These are phyloP conservation scores for Vanrija pseudolonga DNA, from an alignment of 1,284 basidiomycete genomes.

Conservation along the genomic window DNA sequence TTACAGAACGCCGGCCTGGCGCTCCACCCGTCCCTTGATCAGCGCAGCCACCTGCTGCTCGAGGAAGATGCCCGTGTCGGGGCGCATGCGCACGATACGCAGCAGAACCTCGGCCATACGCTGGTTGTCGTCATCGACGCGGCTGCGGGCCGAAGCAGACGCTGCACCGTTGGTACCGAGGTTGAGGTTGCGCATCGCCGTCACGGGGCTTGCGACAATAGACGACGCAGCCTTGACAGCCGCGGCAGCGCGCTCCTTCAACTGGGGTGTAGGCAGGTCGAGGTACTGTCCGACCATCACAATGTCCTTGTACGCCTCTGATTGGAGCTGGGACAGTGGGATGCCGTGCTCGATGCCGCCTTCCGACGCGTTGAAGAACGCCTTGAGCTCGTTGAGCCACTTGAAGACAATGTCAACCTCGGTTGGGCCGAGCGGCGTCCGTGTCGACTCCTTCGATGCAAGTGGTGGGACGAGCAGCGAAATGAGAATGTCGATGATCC, in stretches of 20 bases:
- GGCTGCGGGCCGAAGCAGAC: background rate
- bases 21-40: slow-evolving; percentile 6
- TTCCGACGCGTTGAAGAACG: slow-evolving; percentile 48
- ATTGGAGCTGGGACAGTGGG: slow-evolving; percentile 33
- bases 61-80: slow-evolving; percentile 34
- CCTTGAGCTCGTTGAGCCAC: slow-evolving; percentile 44
- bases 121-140: slow-evolving; percentile 29
- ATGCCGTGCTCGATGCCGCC: slow-evolving; percentile 43
- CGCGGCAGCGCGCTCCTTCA: slow-evolving; percentile 38
- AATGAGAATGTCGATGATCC: slow-evolving; percentile 41
- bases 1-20: background rate
- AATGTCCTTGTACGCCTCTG: slow-evolving; percentile 42
- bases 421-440: slow-evolving; percentile 10
- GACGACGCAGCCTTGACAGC: slow-evolving; percentile 36
- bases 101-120: slow-evolving; percentile 46
- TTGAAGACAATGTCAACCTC: slow-evolving; percentile 48
- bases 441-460: slow-evolving; percentile 31
- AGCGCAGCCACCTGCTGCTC: slow-evolving; percentile 1
- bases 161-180: slow-evolving; percentile 2
- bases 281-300: slow-evolving; percentile 47
- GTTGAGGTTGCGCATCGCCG: slow-evolving; percentile 14
- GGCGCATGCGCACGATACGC: slow-evolving; percentile 42
- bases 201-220: background rate
- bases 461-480: slow-evolving; percentile 46
- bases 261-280: slow-evolving; percentile 39